phyloP scores from a whole-genome alignment of 176 grass and related monocot genomes.

The Rhynchospora breviuscula region DNA sequence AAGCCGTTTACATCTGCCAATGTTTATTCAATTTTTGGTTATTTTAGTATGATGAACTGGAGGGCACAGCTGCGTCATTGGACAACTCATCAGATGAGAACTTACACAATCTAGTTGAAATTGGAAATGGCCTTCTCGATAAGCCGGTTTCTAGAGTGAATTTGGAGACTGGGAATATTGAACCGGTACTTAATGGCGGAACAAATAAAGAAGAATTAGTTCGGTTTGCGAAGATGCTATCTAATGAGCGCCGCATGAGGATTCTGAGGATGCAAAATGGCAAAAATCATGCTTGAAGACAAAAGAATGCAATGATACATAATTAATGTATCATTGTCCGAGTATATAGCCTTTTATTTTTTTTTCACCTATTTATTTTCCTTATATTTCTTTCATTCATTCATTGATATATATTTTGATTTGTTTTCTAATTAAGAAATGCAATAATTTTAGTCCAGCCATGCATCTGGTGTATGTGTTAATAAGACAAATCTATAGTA shows the following conservation, averaged over 20 bases:
- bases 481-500: too few species aligned
- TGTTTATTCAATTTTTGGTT: neutral
- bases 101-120: neutral
- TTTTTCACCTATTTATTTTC: too few species aligned
- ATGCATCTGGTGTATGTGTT: too few species aligned
- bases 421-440: too few species aligned
- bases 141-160: slow-evolving; percentile 36
- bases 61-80: slow-evolving; percentile 29
- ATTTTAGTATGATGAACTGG: slow-evolving; percentile 24
- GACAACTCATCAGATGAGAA: slow-evolving; percentile 2
- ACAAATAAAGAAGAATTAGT: slow-evolving; percentile 47
- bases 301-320: too few species aligned
- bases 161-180: slow-evolving; percentile 37
- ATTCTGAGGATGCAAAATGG: neutral
- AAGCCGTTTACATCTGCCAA: too few species aligned
- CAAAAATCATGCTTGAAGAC: neutral
- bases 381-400: too few species aligned
- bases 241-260: slow-evolving; percentile 6
- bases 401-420: too few species aligned
- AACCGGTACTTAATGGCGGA: neutral
- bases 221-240: slow-evolving; percentile 30
- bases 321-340: too few species aligned
- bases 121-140: slow-evolving; percentile 41
- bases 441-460: too few species aligned
- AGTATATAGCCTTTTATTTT: too few species aligned